Evolutionary conservation across 2,329 filamentous ascomycete species (phyloP), one percentile per base, ranked within the genome.

Genomic region (Ophiostoma fasciatum): DNA sequence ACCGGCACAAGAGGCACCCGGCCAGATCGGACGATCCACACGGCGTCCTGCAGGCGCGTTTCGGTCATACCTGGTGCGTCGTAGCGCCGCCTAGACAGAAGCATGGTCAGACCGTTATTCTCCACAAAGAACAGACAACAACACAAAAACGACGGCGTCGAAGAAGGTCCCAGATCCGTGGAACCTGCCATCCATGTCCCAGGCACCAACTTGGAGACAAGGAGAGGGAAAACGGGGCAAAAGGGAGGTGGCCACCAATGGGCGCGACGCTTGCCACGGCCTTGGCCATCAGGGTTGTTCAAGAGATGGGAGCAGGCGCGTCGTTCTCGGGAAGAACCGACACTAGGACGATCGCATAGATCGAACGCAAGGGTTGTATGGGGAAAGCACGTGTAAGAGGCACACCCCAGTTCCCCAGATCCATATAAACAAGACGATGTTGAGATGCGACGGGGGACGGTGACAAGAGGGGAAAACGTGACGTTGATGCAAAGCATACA

Each of bases 21-120:
- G 26, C 21, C 9, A 33, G 15, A 15, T 13, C 35, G 13, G 20
- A 33, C 36, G 32, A 38, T 33, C 20, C 31, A 26, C 30, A 34
- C 44, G 40, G 42, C 33, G 34, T 36, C 46, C 42, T 43, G 43
- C 40, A 44, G 37, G 20, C 8, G 4, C 23, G 7, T 12, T 35
- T 37, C 47, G 47, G 51, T 52, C 63, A 63, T 78, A 81, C 77
- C 76, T 82, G 78, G 59, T 84, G 80, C 50, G 71, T 72, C 47
- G 71, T 66, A 57, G 78, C 74, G 60, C 78, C 78, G 64, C 79
- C 79, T 83, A 58, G 23, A 49, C 10, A 44, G 46, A n/a, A n/a
- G n/a, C 36, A 20, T 35, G 37, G 51, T 55, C 46, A 55, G 52
- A 54, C 39, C 35, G 5, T 22, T 23, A 31, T 17, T 36, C 28